phyloP scores from a whole-genome alignment of 345 rosid species.

The Melastoma malabathricum region DNA sequence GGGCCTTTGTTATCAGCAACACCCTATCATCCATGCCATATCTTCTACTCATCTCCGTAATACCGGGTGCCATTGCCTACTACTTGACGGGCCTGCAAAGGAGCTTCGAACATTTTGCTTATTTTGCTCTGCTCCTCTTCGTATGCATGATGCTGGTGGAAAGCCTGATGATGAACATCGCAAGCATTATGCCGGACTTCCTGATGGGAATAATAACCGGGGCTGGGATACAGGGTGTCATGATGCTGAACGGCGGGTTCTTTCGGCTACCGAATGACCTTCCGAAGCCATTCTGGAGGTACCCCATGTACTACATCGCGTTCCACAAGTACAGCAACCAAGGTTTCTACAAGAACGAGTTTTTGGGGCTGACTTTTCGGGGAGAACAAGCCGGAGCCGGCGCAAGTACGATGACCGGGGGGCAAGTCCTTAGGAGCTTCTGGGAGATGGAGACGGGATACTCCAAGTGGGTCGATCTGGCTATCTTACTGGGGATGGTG shows the following conservation, averaged over 20 bases:
- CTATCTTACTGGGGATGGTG: conserved; percentile 27
- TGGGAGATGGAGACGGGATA: conserved; percentile 36
- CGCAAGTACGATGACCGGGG: conserved; percentile 6
- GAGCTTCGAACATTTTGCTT: conserved; percentile 18
- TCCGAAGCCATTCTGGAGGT: conserved; percentile 24
- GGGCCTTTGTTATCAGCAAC: conserved; percentile 28
- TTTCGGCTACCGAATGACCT: conserved; percentile 38
- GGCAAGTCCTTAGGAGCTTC: conserved; percentile 16
- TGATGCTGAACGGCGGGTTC: conserved; percentile 38
- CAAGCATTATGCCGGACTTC: conserved; percentile 33
- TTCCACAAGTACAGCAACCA: conserved; percentile 37
- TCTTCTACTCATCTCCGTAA: conserved; percentile 18
- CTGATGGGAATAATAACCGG: conserved; percentile 43
- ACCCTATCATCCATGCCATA: conserved; percentile 32
- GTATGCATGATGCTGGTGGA: conserved; percentile 36
- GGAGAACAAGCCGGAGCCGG: conserved; percentile 1
- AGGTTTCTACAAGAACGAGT: conserved; percentile 44
- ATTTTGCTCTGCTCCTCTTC: conserved; percentile 17
- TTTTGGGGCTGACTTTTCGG: conserved; percentile 22
- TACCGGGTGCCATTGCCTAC: conserved; percentile 34
- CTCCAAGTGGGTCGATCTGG: conserved; percentile 43
- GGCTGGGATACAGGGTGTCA: conserved; percentile 39
- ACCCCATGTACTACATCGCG: conserved; percentile 33
- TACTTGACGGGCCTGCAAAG: conserved; percentile 22
- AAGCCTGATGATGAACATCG: conserved; percentile 46